A percentile compares a stretch with the other conserved stretches of the same genome.
These are phyloP conservation scores for Candida morakotiae DNA, from an alignment of 805 yeast species.

Conservation along the genomic window DNA sequence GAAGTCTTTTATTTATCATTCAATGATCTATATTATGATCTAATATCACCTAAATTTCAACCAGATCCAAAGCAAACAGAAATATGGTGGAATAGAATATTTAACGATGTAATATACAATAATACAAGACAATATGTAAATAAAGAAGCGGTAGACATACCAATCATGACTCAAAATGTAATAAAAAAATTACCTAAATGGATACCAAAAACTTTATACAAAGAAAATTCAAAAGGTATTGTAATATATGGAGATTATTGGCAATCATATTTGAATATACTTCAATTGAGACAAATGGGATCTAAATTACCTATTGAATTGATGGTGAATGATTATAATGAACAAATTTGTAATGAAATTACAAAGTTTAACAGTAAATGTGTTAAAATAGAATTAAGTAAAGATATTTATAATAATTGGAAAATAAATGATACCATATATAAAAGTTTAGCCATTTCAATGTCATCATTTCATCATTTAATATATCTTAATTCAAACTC, in stretches of 20 bases:
- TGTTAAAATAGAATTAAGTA: neutral
- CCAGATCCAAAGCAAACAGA: neutral
- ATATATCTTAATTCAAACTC: conserved; percentile 49
- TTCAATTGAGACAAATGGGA: conserved; percentile 41
- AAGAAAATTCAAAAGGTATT: conserved; percentile 28
- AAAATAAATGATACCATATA: neutral
- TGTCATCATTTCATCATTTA: conserved; percentile 50
- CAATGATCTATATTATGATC: neutral
- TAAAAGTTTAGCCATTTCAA: conserved; percentile 45
- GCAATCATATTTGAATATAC: conserved; percentile 44
- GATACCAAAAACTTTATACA: conserved; percentile 32
- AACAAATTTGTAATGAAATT: conserved; percentile 16
- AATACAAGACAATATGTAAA: neutral
- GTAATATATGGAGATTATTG: conserved; percentile 54
- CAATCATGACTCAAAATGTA: neutral
- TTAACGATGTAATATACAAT: neutral
- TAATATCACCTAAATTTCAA: neutral
- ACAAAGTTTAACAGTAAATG: neutral
- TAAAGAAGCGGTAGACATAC: neutral
- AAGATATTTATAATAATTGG: neutral
- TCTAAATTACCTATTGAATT: conserved; percentile 46
- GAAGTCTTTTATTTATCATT: conserved; percentile 1
- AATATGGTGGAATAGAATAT: conserved; percentile 2
- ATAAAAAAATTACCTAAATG: conserved; percentile 3
- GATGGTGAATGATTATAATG: conserved; percentile 37